Percentiles rank a stretch among this genome's conserved stretches.
These are phyloP conservation scores for Boletus pseudopeckii DNA, from an alignment of 768 basidiomycete species.

Conservation along the genomic window DNA sequence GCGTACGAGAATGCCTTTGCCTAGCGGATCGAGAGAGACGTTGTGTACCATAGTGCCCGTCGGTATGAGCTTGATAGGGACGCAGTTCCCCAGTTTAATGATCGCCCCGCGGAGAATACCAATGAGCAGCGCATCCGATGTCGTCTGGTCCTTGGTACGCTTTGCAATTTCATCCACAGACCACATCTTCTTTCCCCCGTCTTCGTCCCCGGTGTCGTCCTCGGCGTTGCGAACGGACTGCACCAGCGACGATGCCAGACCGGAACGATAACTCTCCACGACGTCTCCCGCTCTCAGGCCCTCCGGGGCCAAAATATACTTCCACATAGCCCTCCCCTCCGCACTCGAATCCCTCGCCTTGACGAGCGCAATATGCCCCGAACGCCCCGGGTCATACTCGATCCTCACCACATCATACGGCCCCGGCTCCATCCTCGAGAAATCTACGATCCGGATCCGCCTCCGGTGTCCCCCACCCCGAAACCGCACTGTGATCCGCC, in stretches of 20 bases:
- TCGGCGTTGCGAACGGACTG: constrained; percentile 36
- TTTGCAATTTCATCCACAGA: constrained; percentile 23
- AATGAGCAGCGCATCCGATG: constrained; percentile 66
- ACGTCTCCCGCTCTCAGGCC: constrained; percentile 84
- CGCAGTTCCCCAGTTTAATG: constrained; percentile 87
- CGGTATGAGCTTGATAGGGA: constrained; percentile 88
- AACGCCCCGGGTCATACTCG: constrained; percentile 94
- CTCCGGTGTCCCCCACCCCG: constrained; percentile 90
- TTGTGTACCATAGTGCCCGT: constrained; percentile 89
- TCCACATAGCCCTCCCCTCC: constrained; percentile 61
- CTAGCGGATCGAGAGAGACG: constrained; percentile 70
- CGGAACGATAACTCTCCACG: constrained; percentile 81
- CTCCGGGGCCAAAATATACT: constrained; percentile 91
- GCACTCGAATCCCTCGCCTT: constrained; percentile 54
- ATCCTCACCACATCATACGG: constrained; percentile 88
- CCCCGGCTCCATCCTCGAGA: constrained; percentile 72
- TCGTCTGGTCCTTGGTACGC: constrained; percentile 29
- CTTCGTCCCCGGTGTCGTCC: background rate
- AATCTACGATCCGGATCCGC: constrained; percentile 85
- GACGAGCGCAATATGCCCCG: constrained; percentile 91
- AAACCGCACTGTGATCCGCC: constrained; percentile 82
- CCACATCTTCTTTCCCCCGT: constrained; percentile 8
- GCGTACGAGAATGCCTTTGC: constrained; percentile 80
- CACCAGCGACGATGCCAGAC: constrained; percentile 73
- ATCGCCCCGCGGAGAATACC: constrained; percentile 82